These are phyloP conservation scores for Zanthoxylum bungeanum DNA, from an alignment of 345 rosid genomes.

Conservation along the genomic window DNA sequence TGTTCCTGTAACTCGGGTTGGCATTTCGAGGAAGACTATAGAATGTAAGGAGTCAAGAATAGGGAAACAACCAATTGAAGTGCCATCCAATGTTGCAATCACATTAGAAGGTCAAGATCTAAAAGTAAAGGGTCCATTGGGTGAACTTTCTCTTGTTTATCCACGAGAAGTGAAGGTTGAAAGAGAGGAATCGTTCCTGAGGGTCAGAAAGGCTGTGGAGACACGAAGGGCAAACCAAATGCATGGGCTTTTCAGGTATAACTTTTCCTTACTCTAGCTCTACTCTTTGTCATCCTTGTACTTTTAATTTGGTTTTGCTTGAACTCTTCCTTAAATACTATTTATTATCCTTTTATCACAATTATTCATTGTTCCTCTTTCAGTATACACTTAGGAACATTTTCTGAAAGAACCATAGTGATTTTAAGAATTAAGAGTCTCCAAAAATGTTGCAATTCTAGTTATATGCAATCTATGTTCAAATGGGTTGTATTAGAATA, in stretches of 20 bases:
- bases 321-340: neutral
- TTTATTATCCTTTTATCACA: neutral
- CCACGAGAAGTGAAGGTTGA: constrained; percentile 78
- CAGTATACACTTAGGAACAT: neutral
- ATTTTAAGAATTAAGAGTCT: neutral
- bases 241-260: constrained; percentile 97
- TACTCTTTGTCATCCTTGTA: neutral
- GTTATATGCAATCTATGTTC: neutral
- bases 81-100: constrained; percentile 75
- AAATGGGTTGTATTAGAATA: neutral
- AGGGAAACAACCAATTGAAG: constrained; percentile 78
- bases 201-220: constrained; percentile 68
- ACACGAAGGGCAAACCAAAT: constrained; percentile 93
- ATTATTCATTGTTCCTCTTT: neutral
- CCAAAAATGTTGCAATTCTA: neutral
- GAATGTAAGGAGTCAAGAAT: constrained; percentile 92
- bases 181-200: constrained; percentile 55
- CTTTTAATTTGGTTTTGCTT: neutral
- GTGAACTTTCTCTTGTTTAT: constrained; percentile 68
- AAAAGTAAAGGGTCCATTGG: constrained; percentile 86
- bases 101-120: constrained; percentile 64
- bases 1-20: constrained; percentile 34
- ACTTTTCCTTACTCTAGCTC: constrained; percentile 13
- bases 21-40: constrained; percentile 48
- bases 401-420: neutral